Conservation (phyloP, 257 asterid genomes). For the Gentiana straminea region DNA sequence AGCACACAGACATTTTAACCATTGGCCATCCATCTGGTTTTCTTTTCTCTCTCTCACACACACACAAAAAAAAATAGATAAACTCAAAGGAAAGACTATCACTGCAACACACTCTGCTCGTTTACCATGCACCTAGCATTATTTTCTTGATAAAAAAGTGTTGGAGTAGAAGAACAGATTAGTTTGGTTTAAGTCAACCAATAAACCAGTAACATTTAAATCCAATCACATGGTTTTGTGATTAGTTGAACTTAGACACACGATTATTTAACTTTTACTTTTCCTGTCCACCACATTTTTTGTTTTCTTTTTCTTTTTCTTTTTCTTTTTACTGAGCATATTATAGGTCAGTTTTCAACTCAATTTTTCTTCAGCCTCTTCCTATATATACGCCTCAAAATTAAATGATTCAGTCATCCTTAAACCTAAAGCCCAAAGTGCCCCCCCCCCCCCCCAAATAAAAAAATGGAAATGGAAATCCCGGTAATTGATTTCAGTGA, state of each 20-base stretch:
- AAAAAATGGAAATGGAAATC: slow-evolving; percentile 50
- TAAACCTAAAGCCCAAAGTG: too few relatives aligned
- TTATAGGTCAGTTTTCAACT: slow-evolving; percentile 19
- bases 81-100: too few relatives aligned
- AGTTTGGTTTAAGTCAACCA: slow-evolving; percentile 12
- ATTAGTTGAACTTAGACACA: slow-evolving; percentile 48
- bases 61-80: too few relatives aligned
- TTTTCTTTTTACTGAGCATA: slow-evolving; percentile 9
- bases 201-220: slow-evolving; percentile 6
- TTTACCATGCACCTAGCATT: too few relatives aligned
- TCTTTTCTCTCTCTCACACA: too few relatives aligned
- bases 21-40: too few relatives aligned
- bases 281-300: slow-evolving; percentile 21
- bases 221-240: slow-evolving; percentile 28
- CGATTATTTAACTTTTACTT: slow-evolving; percentile 9
- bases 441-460: too few relatives aligned
- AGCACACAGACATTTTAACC: too few relatives aligned
- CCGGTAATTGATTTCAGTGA: slow-evolving; percentile 66
- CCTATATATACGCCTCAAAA: slow-evolving; percentile 42
- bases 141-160: slow-evolving; percentile 4
- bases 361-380: slow-evolving; percentile 13
- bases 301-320: slow-evolving; percentile 18
- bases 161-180: slow-evolving; percentile 9
- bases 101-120: too few relatives aligned
- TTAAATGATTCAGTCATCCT: slow-evolving; percentile 16